Conservation (phyloP, 305 asterid species). For the Fraxinus velutina region DNA sequence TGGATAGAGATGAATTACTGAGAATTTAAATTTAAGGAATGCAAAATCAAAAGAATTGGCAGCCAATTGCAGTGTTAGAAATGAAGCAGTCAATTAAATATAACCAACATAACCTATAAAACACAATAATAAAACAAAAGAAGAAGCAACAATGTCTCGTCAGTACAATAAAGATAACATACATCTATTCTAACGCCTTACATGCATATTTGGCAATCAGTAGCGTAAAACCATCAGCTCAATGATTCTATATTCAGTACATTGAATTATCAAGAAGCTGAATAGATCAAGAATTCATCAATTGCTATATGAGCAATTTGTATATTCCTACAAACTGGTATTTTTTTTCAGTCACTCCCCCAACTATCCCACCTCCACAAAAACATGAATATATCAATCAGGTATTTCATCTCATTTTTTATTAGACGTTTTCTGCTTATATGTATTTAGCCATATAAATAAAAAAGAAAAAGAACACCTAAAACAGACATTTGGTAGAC, state of each 20-base stretch:
- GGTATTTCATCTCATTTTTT: background rate
- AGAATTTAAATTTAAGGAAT: background rate
- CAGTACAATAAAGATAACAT: background rate
- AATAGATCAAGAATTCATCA: background rate
- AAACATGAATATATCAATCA: background rate
- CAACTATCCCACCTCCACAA: background rate
- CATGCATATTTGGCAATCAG: background rate
- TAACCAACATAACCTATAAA: background rate
- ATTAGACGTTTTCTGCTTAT: background rate
- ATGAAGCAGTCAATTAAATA: background rate
- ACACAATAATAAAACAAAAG: background rate
- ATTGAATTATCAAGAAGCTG: background rate
- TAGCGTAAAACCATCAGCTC: background rate
- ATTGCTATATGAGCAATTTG: background rate
- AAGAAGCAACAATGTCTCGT: background rate
- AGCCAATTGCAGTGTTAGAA: background rate
- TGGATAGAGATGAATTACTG: background rate
- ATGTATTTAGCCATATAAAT: background rate
- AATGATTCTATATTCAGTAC: background rate
- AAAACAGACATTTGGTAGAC: background rate
- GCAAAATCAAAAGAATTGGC: background rate
- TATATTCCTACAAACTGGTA: background rate
- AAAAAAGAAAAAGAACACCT: background rate
- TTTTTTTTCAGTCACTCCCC: background rate
- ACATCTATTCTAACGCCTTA: background rate